Base-by-base conservation (phyloP, 495 filamentous ascomycete genomes). In the Podospora australis region DNA sequence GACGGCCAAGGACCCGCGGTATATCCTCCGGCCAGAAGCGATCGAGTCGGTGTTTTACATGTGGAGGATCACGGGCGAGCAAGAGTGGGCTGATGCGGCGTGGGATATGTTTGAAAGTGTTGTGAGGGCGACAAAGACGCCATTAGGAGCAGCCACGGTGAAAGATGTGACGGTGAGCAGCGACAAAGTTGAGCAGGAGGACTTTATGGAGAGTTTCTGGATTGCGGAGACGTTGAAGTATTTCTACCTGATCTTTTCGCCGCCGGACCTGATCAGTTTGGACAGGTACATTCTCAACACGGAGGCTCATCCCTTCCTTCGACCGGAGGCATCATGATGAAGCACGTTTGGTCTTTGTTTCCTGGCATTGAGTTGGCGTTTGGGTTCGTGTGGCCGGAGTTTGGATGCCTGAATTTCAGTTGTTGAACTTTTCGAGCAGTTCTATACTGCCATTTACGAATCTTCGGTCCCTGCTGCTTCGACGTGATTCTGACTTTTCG, bases 251-350 rank as follows among this genome's bases (percentile, higher is more conserved):
- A 78, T 89, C 32, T 94, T 92, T 57, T 81, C 77, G 20, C 80
- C 86, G 36, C 82, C 85, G 0, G 82, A 87, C 35, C 54, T 80
- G 26, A 71, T 90, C 23, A 87, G 77, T 63, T 66, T 94, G 56
- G 81, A 87, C 49, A 72, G 87, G 14, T 78, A 86, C 38, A 83
- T 95, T 0, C 78, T 92, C 48, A 95, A 92, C 64, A 94, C 88
- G 1, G 89, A 94, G 68, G 89, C 86, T 1, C 89, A 94, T 67
- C 79, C 84, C 2, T 77, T 95, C n/a, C 35, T 43, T 6, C 25
- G 22, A 23, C 40, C 40, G 10, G 40, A 7, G 34, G 34, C n/a
- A 16, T 36, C 5, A 16, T 36, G n/a, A n/a, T 4, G 34, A 6
- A 30, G 6, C 13, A n/a, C 17, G 5, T 36, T 36, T 36, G 5